phyloP scores from a whole-genome alignment of 768 basidiomycete genomes.

The Phlegmacium glaucopus region DNA sequence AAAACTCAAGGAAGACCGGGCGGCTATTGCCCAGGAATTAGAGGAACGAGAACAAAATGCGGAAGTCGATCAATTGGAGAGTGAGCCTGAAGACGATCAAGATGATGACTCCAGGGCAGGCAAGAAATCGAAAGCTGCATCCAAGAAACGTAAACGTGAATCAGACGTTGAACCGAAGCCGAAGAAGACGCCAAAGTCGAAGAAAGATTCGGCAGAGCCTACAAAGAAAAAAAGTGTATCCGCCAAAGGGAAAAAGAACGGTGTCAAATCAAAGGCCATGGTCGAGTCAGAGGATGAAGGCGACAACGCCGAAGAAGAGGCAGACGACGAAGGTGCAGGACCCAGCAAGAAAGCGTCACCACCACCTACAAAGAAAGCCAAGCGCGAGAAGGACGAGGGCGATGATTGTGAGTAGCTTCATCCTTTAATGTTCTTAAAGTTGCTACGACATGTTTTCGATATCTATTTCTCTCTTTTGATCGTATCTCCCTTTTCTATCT shows the following conservation, averaged over 20 bases:
- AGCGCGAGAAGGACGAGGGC: conserved; percentile 55
- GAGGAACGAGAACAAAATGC: conserved; percentile 50
- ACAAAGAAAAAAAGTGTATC: conserved; percentile 29
- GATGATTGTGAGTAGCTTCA: conserved; percentile 52
- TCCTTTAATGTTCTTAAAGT: conserved; percentile 3
- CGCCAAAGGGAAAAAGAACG: conserved; percentile 28
- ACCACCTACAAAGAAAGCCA: conserved; percentile 63
- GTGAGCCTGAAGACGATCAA: conserved; percentile 40
- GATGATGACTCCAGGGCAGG: conserved; percentile 35
- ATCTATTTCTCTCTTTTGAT: not conserved
- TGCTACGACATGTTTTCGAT: conserved; percentile 1
- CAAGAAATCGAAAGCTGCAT: conserved; percentile 26
- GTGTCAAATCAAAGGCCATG: conserved; percentile 46
- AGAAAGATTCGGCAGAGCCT: conserved; percentile 37
- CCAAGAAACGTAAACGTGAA: conserved; percentile 60
- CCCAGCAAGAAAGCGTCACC: conserved; percentile 54
- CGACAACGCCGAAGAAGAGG: conserved; percentile 41
- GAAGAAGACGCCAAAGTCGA: conserved; percentile 28
- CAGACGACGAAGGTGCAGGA: conserved; percentile 45
- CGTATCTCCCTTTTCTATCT: not conserved
- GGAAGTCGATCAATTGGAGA: conserved; percentile 65
- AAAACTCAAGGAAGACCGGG: conserved; percentile 27
- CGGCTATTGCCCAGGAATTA: conserved; percentile 29
- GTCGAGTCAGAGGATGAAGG: conserved; percentile 72
- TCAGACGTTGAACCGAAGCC: conserved; percentile 39